A percentile compares a stretch with the other conserved stretches of the same genome.
Conservation (phyloP, 495 filamentous ascomycete genomes). For the Xylaria sp. region DNA sequence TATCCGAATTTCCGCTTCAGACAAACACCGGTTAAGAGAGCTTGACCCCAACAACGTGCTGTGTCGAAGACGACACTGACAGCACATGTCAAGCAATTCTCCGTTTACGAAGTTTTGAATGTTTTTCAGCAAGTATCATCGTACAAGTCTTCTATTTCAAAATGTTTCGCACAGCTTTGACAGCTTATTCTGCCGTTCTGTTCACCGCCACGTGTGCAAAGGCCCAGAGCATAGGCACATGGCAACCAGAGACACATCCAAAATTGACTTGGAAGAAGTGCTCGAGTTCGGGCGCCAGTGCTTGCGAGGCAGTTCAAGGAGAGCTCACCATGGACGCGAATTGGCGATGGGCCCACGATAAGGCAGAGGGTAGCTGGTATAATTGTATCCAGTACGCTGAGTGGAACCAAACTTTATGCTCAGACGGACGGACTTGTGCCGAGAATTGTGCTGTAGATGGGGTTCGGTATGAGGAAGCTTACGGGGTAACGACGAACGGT, state of each 20-base stretch:
- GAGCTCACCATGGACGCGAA: conserved; percentile 5
- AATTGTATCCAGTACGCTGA: background rate
- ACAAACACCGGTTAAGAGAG: background rate
- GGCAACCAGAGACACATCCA: background rate
- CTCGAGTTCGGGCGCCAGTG: background rate
- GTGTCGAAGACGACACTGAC: background rate
- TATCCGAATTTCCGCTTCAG: background rate
- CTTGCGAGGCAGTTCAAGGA: background rate
- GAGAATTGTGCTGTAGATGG: background rate
- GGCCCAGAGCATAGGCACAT: background rate
- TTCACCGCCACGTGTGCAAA: background rate
- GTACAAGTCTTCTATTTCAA: too few species aligned
- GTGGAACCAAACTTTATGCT: background rate
- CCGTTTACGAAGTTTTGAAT: background rate
- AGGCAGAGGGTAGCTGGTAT: background rate
- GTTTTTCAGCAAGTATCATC: too few species aligned
- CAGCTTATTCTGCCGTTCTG: background rate
- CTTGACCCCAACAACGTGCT: background rate
- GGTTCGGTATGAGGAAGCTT: background rate
- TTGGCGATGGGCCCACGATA: conserved; percentile 2
- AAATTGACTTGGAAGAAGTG: background rate
- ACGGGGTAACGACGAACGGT: background rate
- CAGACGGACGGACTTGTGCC: background rate
- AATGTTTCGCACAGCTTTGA: background rate
- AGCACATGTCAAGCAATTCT: background rate